These are phyloP conservation scores for Micractinium sp. DNA, from an alignment of 139 green algal genomes.

Conservation along the genomic window DNA sequence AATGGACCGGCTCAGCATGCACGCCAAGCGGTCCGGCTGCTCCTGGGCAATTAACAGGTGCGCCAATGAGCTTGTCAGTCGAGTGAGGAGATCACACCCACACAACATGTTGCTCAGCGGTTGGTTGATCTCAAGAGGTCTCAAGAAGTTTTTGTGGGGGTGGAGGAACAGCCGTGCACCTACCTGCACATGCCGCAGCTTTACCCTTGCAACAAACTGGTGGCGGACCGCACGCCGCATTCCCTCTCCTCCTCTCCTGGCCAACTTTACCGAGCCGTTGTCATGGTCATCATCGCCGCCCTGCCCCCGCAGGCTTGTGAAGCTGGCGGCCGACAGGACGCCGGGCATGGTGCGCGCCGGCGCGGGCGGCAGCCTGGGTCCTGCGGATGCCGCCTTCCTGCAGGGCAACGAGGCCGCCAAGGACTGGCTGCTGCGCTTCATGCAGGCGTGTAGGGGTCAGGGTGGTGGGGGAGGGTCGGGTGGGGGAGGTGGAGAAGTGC, in stretches of 20 bases:
- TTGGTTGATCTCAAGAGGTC: too few relatives aligned
- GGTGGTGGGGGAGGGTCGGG: neutral
- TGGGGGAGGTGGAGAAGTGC: too few relatives aligned
- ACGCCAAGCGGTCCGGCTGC: neutral
- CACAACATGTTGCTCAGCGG: too few relatives aligned
- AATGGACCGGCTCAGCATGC: slow-evolving; percentile 1
- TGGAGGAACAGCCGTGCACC: too few relatives aligned
- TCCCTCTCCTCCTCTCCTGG: too few relatives aligned
- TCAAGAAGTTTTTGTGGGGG: too few relatives aligned
- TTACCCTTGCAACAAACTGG: too few relatives aligned
- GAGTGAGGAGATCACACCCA: too few relatives aligned
- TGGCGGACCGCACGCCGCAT: too few relatives aligned
- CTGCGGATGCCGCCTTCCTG: neutral
- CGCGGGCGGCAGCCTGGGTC: neutral
- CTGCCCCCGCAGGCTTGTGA: neutral
- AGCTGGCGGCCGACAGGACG: neutral
- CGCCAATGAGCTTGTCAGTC: too few relatives aligned
- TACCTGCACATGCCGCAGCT: too few relatives aligned
- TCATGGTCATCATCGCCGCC: neutral
- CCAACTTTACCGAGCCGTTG: too few relatives aligned
- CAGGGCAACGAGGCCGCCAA: neutral
- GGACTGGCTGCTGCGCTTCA: slow-evolving; percentile 30
- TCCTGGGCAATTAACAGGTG: neutral
- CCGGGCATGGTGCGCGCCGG: neutral
- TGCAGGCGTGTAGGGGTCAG: slow-evolving; percentile 2